phyloP scores from a whole-genome alignment of 2,329 filamentous ascomycete species.

The Sordariomycetes sp. region DNA sequence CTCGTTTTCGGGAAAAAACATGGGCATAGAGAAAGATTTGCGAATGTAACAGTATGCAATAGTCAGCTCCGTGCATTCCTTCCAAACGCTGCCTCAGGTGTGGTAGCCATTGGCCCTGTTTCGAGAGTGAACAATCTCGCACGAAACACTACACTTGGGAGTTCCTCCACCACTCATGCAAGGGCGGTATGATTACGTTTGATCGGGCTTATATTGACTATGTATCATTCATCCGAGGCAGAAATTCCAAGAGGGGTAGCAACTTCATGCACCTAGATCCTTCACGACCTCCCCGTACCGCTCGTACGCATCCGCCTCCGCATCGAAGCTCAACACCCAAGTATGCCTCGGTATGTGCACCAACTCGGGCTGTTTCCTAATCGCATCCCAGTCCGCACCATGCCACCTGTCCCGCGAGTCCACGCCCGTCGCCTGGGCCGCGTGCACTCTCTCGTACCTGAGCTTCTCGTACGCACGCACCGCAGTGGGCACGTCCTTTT shows the following conservation, averaged over 20 bases:
- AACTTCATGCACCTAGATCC: background rate
- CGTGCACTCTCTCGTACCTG: constrained; percentile 22
- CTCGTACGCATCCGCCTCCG: constrained; percentile 21
- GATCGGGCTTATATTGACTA: too few relatives aligned
- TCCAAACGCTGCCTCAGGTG: too few relatives aligned
- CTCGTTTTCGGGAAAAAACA: too few relatives aligned
- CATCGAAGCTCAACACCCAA: constrained; percentile 30
- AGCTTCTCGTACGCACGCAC: constrained; percentile 22
- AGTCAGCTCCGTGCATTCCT: too few relatives aligned
- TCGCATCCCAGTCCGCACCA: constrained; percentile 29
- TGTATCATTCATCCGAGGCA: background rate
- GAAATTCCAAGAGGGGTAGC: background rate
- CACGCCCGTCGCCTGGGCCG: constrained; percentile 28
- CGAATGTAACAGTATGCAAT: too few relatives aligned
- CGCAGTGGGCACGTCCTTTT: constrained; percentile 14
- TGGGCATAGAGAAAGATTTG: too few relatives aligned
- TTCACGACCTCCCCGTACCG: constrained; percentile 8
- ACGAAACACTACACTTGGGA: too few relatives aligned
- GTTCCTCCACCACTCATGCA: too few relatives aligned
- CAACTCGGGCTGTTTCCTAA: constrained; percentile 26
- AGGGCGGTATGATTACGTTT: too few relatives aligned
- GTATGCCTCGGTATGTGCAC: constrained; percentile 28
- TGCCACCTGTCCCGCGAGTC: constrained; percentile 32
- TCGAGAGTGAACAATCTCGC: too few relatives aligned
- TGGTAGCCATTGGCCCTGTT: too few relatives aligned